phyloP scores from a whole-genome alignment of 2,329 filamentous ascomycete species.

The Lachnellula subtilissima region DNA sequence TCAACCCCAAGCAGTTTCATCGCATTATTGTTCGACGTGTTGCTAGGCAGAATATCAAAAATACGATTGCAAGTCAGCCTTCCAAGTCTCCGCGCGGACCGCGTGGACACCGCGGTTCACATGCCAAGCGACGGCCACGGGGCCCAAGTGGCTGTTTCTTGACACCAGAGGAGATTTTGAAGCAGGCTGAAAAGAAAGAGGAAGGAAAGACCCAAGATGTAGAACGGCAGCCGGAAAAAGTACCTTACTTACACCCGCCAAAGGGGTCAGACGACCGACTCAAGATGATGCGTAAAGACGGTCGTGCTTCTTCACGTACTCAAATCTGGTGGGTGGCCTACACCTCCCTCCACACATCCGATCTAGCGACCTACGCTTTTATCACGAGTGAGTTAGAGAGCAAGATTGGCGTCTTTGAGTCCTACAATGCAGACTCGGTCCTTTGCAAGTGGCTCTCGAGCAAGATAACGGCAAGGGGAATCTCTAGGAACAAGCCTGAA shows the following conservation, averaged over 20 bases:
- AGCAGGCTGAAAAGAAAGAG: neutral
- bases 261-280: neutral
- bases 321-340: constrained; percentile 13
- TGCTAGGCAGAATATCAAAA: constrained; percentile 2
- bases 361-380: neutral
- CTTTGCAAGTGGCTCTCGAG: neutral
- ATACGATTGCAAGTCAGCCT: neutral
- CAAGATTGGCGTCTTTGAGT: neutral
- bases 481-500: neutral
- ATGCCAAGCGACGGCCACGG: neutral
- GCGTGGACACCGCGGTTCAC: neutral
- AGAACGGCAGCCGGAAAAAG: neutral
- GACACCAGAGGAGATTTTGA: neutral
- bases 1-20: constrained; percentile 14
- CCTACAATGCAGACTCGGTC: neutral
- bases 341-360: neutral
- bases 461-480: neutral
- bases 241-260: neutral
- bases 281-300: neutral
- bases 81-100: neutral
- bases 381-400: neutral
- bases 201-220: neutral
- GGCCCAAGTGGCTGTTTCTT: neutral
- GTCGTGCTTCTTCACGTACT: neutral
- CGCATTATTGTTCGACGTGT: constrained; percentile 7